A percentile compares a stretch with the other conserved stretches of the same genome.
phyloP scores from a whole-genome alignment of 495 filamentous ascomycete genomes.

The Beverwykella pulmonaria region DNA sequence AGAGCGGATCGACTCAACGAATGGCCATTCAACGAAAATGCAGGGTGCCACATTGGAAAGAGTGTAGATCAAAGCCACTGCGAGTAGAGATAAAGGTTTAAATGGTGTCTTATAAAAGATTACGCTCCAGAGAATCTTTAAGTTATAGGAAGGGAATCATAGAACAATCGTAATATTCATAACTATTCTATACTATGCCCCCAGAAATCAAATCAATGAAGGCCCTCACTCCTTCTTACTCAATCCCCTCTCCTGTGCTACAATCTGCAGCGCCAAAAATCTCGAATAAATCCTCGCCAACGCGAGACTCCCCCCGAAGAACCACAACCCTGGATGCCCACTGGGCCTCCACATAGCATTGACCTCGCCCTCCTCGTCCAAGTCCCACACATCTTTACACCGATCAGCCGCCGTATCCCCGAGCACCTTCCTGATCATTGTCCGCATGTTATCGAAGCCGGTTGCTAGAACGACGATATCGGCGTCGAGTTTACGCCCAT shows the following conservation, averaged over 20 bases:
- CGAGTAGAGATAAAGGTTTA: too few species aligned
- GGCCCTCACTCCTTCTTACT: too few species aligned
- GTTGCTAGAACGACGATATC: slow-evolving; percentile 84
- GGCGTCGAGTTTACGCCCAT: slow-evolving; percentile 68
- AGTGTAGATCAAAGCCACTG: too few species aligned
- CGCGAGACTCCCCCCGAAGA: slow-evolving; percentile 78
- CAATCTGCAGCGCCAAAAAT: slow-evolving; percentile 74
- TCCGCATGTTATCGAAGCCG: slow-evolving; percentile 79
- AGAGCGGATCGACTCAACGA: too few species aligned
- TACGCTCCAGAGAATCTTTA: too few species aligned
- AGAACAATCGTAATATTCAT: too few species aligned
- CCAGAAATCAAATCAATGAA: too few species aligned
- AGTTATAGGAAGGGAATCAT: too few species aligned
- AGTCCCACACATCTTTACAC: slow-evolving; percentile 73
- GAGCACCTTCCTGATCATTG: slow-evolving; percentile 62
- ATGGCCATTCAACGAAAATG: too few species aligned
- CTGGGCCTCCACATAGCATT: slow-evolving; percentile 69
- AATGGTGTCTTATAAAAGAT: too few species aligned
- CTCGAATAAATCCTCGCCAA: slow-evolving; percentile 72
- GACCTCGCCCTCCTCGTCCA: slow-evolving; percentile 73
- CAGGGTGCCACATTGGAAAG: too few species aligned
- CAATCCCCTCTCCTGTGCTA: slow-evolving; percentile 55
- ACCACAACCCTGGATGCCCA: slow-evolving; percentile 78
- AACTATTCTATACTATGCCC: too few species aligned
- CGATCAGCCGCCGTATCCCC: slow-evolving; percentile 68